Base-by-base conservation (phyloP, 108 stramenopile species). In the Nitzschia inconspicua region DNA sequence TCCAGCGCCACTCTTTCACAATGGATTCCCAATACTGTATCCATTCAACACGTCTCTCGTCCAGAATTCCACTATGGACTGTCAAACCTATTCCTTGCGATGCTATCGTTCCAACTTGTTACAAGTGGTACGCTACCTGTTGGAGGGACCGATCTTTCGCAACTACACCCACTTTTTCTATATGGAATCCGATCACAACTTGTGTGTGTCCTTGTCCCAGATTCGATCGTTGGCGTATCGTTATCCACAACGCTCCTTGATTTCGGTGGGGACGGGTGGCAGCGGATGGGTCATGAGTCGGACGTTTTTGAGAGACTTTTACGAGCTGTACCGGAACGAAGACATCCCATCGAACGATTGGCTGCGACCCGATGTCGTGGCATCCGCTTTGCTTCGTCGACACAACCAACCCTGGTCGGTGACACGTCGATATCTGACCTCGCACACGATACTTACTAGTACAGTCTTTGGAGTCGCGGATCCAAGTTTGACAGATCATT, bases 201-300 rank as follows among this genome's bases (percentile, higher is more conserved):
- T 72, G 36, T 72, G 71, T 43, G 57, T 72, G 3, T 58, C 71
- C 6, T 28, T 72, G 49, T 11, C 34, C 9, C 16, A 66, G 19
- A 56, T 72, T 35, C 42, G 39, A 27, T 36, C 37, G 1, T 22
- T 72, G 44, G 50, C 71, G 8, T n/a, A 28, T 9, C 57, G 65
- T 8, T 66, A 65, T 34, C n/a, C n/a, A n/a, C n/a, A n/a, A n/a
- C n/a, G n/a, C n/a, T n/a, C n/a, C n/a, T 65, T 72, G 59, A 54
- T 72, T 44, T 54, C 36, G 3, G 52, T 58, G 8, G 71, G 71
- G n/a, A 54, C 35, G 23, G 37, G 37, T 39, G 57, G 41, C 7
- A 31, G 28, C 7, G 71, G 71, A 8, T 72, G 71, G 71, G 66
- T 72, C 51, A 65, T 72, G 71, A 65, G 36, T 24, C 50, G 54